Conservation (phyloP, 371 early-diverging fungal species). For the Dinochytrium kinnereticum region DNA sequence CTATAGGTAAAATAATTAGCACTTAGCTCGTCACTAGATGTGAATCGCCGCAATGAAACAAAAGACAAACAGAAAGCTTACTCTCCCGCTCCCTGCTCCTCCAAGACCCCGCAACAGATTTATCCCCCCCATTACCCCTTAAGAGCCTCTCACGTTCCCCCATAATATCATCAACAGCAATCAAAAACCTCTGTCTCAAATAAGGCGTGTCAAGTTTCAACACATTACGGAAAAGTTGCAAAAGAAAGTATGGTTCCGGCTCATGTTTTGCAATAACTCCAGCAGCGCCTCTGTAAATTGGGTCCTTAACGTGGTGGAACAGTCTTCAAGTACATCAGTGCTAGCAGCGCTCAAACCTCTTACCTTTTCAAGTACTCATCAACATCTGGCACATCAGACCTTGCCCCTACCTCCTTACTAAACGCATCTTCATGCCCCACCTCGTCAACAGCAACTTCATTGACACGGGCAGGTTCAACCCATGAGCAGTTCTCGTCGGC, state of each 20-base stretch:
- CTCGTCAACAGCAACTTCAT: conserved; percentile 1
- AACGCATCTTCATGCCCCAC: not conserved
- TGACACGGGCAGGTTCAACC: not conserved
- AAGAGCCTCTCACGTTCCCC: conserved; percentile 11
- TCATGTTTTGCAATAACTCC: conserved; percentile 35
- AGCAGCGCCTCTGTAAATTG: conserved; percentile 47
- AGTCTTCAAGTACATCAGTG: conserved; percentile 23
- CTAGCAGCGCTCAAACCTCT: not conserved
- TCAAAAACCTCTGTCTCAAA: conserved; percentile 39
- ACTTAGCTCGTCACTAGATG: too few species aligned
- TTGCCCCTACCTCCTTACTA: not conserved
- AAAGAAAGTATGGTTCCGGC: conserved; percentile 44
- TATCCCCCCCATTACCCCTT: not conserved
- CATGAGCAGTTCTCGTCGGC: not conserved
- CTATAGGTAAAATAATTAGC: too few species aligned
- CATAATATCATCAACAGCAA: conserved; percentile 33
- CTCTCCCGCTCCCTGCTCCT: not conserved
- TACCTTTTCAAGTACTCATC: not conserved
- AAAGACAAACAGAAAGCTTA: too few species aligned
- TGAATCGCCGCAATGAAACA: too few species aligned
- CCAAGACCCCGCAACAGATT: not conserved
- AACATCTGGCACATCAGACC: not conserved
- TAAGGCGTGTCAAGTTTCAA: conserved; percentile 34
- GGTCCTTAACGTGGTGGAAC: conserved; percentile 37
- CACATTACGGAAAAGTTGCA: conserved; percentile 35